Evolutionary conservation across 495 filamentous ascomycete species (phyloP), one percentile per base, ranked within the genome.

Genomic region (Aspergillus cristatus): DNA sequence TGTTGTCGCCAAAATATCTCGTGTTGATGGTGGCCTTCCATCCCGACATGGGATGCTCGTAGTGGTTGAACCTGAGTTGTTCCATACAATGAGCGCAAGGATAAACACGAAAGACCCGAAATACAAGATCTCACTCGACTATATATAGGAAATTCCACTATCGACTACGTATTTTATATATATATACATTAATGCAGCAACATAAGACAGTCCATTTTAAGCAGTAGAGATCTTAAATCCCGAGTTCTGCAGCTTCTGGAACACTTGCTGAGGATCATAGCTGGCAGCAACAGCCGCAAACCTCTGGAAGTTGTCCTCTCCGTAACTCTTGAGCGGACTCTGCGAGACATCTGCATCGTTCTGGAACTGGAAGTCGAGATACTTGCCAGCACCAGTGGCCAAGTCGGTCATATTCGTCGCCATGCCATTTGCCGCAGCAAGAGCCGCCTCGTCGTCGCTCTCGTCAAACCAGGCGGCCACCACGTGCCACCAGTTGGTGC

Each of bases 251-350:
- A 45, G 41, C 32, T 37, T 60, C 53, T 71, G 66, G 32, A 73
- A 74, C 0, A 74, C 43, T 0, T 51, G 54, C 4, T 54, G 42
- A 0, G 67, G 62, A 42, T 73, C 68, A 35, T 63, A 73, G 49
- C 66, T 66, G 31, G 32, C 52, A 7, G 53, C 58, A 17, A 52
- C 47, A 12, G 34, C 32, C 40, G 45, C 38, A 34, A 75, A 37
- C 16, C 41, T 40, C 31, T 33, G 25, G 17, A 56, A 13, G 42
- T 57, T 72, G 10, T 51, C 54, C 7, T 22, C 37, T 2, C 69
- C 70, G 44, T 72, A 74, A 13, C 62, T 59, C 1, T 32, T 47
- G 11, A 73, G 48, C 0, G 58, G 53, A 13, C 63, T 43, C 48
- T 75, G 70, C 11, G 35, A 47, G 17, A 10, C 36, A 14, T 32